Percentiles rank a stretch among this genome's conserved stretches.
These are phyloP conservation scores for Nicotiana rustica DNA, from an alignment of 305 asterid species.

Conservation along the genomic window DNA sequence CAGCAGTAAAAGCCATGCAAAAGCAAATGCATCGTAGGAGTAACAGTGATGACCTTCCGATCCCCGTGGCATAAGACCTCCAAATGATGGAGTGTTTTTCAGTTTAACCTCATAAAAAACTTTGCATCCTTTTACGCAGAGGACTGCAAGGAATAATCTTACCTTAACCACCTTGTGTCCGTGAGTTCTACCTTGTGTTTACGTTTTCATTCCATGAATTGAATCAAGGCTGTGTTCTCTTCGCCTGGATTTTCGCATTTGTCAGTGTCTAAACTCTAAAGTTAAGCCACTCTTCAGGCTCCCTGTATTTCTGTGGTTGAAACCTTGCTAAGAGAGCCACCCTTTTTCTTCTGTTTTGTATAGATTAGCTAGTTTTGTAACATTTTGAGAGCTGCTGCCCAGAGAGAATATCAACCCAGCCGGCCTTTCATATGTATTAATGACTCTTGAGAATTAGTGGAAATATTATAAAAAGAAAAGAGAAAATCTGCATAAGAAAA, in stretches of 20 bases:
- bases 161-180: neutral
- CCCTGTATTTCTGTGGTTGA: neutral
- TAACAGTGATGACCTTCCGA: conserved; percentile 66
- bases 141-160: neutral
- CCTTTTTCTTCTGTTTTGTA: neutral
- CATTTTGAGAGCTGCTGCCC: neutral
- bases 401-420: neutral
- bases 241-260: neutral
- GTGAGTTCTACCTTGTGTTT: neutral
- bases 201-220: neutral
- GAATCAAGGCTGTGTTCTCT: neutral
- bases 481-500: neutral
- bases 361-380: neutral
- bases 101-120: neutral
- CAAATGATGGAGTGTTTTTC: neutral
- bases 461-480: too few species aligned
- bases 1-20: conserved; percentile 87
- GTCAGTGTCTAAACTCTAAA: neutral
- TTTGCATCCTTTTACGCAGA: neutral
- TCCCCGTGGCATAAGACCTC: conserved; percentile 45
- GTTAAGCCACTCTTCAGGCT: neutral
- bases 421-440: neutral
- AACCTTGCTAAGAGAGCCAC: neutral
- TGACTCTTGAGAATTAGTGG: neutral
- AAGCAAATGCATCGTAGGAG: conserved; percentile 80